These are phyloP conservation scores for Alliaria petiolata DNA, from an alignment of 345 rosid species.

Conservation along the genomic window DNA sequence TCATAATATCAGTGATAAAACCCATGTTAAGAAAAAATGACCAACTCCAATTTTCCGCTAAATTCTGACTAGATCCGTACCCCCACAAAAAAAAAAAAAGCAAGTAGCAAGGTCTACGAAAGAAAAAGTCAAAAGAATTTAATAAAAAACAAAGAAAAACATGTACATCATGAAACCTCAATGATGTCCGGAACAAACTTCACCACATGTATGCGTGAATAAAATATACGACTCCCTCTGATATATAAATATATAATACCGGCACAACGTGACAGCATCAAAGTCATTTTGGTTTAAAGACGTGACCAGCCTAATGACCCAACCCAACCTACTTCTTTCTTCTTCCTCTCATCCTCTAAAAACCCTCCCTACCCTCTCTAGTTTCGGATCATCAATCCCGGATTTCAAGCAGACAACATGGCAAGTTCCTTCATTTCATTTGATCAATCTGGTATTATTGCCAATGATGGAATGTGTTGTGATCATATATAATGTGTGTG, in stretches of 20 bases:
- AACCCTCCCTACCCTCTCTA: constrained; percentile 12
- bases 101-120: constrained; percentile 3
- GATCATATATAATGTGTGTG: neutral
- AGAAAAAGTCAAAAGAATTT: constrained; percentile 9
- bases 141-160: constrained; percentile 8
- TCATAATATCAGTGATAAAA: neutral
- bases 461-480: neutral
- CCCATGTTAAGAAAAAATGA: neutral
- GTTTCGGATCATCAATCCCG: constrained; percentile 5
- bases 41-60: neutral
- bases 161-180: constrained; percentile 37
- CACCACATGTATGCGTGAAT: constrained; percentile 20
- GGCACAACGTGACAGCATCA: constrained; percentile 36
- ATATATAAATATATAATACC: constrained; percentile 11
- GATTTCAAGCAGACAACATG: constrained; percentile 23
- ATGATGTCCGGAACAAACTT: constrained; percentile 23
- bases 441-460: neutral
- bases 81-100: neutral
- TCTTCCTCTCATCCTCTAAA: constrained; percentile 20
- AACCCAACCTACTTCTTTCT: constrained; percentile 18
- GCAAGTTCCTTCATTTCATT: constrained; percentile 7
- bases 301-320: constrained; percentile 39
- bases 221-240: neutral
- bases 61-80: neutral
- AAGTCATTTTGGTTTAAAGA: constrained; percentile 29